Evolutionary conservation across 805 yeast genomes (phyloP).

Genomic region (Candida ulmi): DNA sequence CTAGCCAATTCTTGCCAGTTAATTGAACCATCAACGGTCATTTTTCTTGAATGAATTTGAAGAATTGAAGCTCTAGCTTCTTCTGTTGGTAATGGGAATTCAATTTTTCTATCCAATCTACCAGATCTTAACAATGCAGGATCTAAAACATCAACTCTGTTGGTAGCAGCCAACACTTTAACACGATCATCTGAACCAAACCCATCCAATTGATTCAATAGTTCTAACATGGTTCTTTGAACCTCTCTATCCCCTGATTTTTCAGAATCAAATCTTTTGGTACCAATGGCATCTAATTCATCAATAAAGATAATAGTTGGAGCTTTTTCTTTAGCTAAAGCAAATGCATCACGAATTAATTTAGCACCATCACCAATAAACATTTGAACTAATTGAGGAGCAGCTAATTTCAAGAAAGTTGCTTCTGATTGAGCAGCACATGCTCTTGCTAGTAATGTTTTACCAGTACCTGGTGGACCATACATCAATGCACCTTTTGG

Average conservation of each 20-base stretch:
- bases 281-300: conserved; percentile 98
- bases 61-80: conserved; percentile 96
- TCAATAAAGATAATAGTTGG: conserved; percentile 97
- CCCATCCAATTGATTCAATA: conserved; percentile 95
- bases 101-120: conserved; percentile 95
- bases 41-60: conserved; percentile 95
- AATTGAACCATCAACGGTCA: conserved; percentile 86
- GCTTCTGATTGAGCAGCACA: conserved; percentile 99
- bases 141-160: conserved; percentile 95
- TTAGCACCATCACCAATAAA: conserved; percentile 99
- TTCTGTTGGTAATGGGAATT: conserved; percentile 95
- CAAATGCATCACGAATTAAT: conserved; percentile 95
- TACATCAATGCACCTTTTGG: conserved; percentile 98
- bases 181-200: conserved; percentile 97
- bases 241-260: conserved; percentile 98
- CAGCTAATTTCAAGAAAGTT: conserved; percentile 91
- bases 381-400: conserved; percentile 97
- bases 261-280: conserved; percentile 95
- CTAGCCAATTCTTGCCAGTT: conserved; percentile 99
- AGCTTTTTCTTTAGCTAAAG: conserved; percentile 94
- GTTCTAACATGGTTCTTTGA: conserved; percentile 98
- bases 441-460: conserved; percentile 93
- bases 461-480: conserved; percentile 99
- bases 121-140: conserved; percentile 99
- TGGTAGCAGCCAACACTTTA: conserved; percentile 96